These are phyloP conservation scores for Populus deltoides DNA, from an alignment of 345 rosid genomes.

Conservation along the genomic window DNA sequence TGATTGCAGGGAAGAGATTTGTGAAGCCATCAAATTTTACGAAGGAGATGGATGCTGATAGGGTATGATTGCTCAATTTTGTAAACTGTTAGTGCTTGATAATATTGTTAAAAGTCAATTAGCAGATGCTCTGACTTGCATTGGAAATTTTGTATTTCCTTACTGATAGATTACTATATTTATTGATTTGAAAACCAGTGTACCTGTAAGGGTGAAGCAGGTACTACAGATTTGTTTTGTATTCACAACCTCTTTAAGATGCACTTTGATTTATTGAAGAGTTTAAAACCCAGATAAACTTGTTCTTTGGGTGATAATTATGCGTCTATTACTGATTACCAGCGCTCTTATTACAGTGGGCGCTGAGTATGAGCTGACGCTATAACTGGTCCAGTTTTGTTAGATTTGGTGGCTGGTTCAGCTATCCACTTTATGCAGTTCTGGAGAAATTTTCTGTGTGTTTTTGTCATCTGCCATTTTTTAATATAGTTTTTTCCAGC, in stretches of 20 bases:
- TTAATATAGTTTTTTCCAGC: background rate
- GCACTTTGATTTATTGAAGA: background rate
- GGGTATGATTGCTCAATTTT: conserved; percentile 32
- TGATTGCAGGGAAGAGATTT: conserved; percentile 55
- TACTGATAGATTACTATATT: too few relatives aligned
- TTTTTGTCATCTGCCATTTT: background rate
- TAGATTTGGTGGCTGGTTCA: background rate
- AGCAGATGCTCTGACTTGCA: too few relatives aligned
- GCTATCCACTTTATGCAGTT: background rate
- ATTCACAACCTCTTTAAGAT: background rate
- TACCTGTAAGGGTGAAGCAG: too few relatives aligned
- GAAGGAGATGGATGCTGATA: conserved; percentile 62
- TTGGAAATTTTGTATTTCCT: too few relatives aligned
- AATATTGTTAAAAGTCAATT: background rate
- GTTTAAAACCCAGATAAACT: background rate
- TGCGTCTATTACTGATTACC: conserved; percentile 53
- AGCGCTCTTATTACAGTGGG: conserved; percentile 16
- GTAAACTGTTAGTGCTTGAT: background rate
- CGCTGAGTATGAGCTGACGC: conserved; percentile 46
- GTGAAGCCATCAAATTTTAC: conserved; percentile 74
- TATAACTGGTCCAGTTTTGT: conserved; percentile 28
- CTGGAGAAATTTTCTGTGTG: conserved; percentile 2
- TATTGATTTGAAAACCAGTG: too few relatives aligned
- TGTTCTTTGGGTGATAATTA: background rate
- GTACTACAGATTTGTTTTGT: too few relatives aligned